Percentiles rank a stretch among this genome's conserved stretches.
phyloP scores from a whole-genome alignment of 805 yeast genomes.

The Suhomyces prunicola region DNA sequence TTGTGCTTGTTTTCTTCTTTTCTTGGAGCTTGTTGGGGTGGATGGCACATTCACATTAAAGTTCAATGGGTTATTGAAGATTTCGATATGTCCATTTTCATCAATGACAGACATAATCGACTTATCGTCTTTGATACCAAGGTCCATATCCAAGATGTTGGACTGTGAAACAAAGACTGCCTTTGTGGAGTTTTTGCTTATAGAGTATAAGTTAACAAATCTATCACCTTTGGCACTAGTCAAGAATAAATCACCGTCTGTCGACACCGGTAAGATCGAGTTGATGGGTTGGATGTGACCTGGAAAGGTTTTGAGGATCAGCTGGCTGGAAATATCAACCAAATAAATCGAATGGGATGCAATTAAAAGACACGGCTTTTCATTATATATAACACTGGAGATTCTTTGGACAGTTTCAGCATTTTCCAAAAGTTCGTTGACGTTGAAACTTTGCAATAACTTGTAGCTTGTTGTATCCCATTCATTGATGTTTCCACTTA shows the following conservation, averaged over 20 bases:
- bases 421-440: conserved; percentile 36
- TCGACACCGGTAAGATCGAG: conserved; percentile 39
- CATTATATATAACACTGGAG: conserved; percentile 25
- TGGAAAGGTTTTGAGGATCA: conserved; percentile 54
- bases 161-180: conserved; percentile 69
- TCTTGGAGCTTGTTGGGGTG: conserved; percentile 23
- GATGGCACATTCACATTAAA: conserved; percentile 10
- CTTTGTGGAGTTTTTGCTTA: conserved; percentile 42
- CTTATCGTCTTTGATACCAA: conserved; percentile 29
- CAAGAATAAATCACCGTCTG: conserved; percentile 46
- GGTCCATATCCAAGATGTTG: conserved; percentile 47
- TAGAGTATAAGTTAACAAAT: conserved; percentile 67
- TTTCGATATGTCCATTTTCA: conserved; percentile 72
- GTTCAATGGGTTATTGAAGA: conserved; percentile 59
- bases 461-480: conserved; percentile 54
- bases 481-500: conserved; percentile 54
- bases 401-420: conserved; percentile 33
- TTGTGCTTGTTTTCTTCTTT: conserved; percentile 44
- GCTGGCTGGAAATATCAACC: conserved; percentile 38
- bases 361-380: conserved; percentile 46
- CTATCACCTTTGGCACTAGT: conserved; percentile 80
- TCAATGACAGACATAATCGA: conserved; percentile 55
- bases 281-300: conserved; percentile 74
- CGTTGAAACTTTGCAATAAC: conserved; percentile 39
- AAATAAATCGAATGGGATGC: conserved; percentile 68